Evolutionary conservation across 2,329 filamentous ascomycete genomes (phyloP).

Genomic region (Exophiala aquamarina): DNA sequence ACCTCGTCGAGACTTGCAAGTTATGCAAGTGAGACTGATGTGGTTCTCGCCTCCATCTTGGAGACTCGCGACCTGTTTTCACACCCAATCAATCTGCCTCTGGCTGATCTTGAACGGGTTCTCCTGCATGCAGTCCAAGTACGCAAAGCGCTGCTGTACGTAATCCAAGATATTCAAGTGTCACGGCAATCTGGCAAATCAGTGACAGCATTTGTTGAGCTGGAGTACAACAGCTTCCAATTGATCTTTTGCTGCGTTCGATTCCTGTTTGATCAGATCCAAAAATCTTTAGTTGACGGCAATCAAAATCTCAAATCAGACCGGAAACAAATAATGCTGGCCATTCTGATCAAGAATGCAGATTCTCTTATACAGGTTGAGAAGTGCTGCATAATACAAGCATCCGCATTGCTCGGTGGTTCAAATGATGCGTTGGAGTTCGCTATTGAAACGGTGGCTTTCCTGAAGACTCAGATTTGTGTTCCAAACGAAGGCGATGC

Average conservation of each 20-base stretch:
- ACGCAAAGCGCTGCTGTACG: conserved; percentile 12
- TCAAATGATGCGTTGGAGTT: conserved; percentile 19
- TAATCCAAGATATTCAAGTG: neutral
- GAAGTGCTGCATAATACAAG: conserved; percentile 3
- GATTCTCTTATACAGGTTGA: conserved; percentile 15
- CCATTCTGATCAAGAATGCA: conserved; percentile 16
- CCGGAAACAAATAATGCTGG: conserved; percentile 1
- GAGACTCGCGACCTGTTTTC: conserved; percentile 1
- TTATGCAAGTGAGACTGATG: neutral
- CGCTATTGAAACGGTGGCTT: conserved; percentile 17
- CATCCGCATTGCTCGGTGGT: neutral
- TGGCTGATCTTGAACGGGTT: conserved; percentile 9
- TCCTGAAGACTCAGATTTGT: conserved; percentile 4
- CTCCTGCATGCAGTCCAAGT: conserved; percentile 13
- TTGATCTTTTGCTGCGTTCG: conserved; percentile 8
- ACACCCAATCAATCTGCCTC: neutral
- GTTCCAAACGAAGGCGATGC: neutral
- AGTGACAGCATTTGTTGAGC: neutral
- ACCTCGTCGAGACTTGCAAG: conserved; percentile 4
- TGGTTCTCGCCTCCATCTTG: conserved; percentile 2
- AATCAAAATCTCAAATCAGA: neutral
- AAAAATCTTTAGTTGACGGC: neutral
- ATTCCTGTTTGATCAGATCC: conserved; percentile 8
- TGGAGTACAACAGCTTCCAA: conserved; percentile 2
- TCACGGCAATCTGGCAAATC: neutral